These are phyloP conservation scores for Hamamelis virginiana DNA, from an alignment of 164 flowering plant species.

Conservation along the genomic window DNA sequence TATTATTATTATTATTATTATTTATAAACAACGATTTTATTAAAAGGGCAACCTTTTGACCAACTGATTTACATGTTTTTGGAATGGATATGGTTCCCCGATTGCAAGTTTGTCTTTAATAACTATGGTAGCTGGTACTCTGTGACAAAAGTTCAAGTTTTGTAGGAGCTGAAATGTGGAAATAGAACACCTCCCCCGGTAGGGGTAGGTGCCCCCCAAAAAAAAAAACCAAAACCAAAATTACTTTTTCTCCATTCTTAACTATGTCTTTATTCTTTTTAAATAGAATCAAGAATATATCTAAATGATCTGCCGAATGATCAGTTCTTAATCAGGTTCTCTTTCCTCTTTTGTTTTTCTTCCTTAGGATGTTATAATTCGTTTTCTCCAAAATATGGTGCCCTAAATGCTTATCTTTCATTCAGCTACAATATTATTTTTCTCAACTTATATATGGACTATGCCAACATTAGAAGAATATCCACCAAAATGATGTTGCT, in stretches of 20 bases:
- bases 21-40: too few species aligned
- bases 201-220: too few species aligned
- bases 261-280: too few species aligned
- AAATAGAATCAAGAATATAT: too few species aligned
- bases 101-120: background rate
- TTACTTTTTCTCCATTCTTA: background rate
- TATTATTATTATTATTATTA: too few species aligned
- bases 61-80: too few species aligned
- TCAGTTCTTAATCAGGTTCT: too few species aligned
- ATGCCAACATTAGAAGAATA: background rate
- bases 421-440: background rate
- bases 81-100: too few species aligned
- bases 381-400: background rate
- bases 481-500: background rate
- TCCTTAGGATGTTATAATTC: background rate
- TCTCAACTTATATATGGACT: background rate
- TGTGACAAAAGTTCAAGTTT: background rate
- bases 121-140: background rate
- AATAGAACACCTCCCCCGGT: background rate
- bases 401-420: background rate
- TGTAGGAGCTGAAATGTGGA: background rate
- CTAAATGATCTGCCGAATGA: too few species aligned
- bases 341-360: too few species aligned
- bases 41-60: too few species aligned
- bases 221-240: too few species aligned